These are phyloP conservation scores for Aspergillus haitiensis DNA, from an alignment of 495 filamentous ascomycete genomes.

Conservation along the genomic window DNA sequence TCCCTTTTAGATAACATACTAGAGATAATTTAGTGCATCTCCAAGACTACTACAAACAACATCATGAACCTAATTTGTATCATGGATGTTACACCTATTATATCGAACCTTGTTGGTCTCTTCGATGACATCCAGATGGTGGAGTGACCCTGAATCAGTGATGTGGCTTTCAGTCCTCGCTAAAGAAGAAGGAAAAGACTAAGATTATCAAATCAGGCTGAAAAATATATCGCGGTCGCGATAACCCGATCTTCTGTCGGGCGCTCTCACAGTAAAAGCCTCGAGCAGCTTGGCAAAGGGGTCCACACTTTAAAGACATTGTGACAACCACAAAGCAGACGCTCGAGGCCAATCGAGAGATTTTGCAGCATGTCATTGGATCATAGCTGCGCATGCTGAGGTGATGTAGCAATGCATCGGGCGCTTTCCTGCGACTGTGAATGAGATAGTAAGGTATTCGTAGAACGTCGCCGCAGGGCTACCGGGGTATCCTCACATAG, in stretches of 20 bases:
- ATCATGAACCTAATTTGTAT: neutral
- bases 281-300: neutral
- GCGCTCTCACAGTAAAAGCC: neutral
- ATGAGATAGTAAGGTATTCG: neutral
- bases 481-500: neutral
- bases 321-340: neutral
- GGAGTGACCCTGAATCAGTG: neutral
- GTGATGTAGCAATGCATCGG: neutral
- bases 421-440: neutral
- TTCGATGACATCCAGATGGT: neutral
- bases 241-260: neutral
- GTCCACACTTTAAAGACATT: neutral
- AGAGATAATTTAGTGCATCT: neutral
- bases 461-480: neutral
- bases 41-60: neutral
- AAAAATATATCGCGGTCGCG: constrained; percentile 1
- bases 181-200: neutral
- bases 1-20: neutral
- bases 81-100: neutral
- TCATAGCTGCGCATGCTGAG: neutral
- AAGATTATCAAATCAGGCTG: neutral
- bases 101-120: neutral
- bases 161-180: neutral
- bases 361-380: neutral
- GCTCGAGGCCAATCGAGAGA: neutral